Evolutionary conservation across 2,329 filamentous ascomycete genomes (phyloP).

Genomic region (Sporothrix luriei): DNA sequence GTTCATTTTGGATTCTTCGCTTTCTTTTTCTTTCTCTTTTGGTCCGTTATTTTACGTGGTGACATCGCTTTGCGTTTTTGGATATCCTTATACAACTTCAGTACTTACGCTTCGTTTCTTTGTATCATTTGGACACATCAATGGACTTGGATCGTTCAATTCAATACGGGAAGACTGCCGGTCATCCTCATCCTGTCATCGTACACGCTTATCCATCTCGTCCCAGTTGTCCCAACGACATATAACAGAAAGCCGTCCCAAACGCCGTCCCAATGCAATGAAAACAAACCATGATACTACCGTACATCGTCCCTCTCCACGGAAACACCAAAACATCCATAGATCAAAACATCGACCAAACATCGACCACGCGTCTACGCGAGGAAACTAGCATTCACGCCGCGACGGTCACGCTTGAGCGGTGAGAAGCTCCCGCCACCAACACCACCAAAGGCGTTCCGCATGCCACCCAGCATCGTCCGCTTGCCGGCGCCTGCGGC

Average conservation of each 20-base stretch:
- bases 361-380: slow-evolving; percentile 38
- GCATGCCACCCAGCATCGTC: slow-evolving; percentile 41
- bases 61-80: not conserved
- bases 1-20: not conserved
- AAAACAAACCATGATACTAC: slow-evolving; percentile 21
- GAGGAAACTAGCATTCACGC: slow-evolving; percentile 63
- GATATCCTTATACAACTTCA: slow-evolving; percentile 16
- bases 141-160: not conserved
- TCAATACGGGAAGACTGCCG: slow-evolving; percentile 24
- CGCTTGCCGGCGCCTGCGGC: slow-evolving; percentile 40
- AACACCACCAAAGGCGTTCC: slow-evolving; percentile 51
- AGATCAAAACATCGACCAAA: not conserved
- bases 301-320: not conserved
- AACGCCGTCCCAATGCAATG: slow-evolving; percentile 25
- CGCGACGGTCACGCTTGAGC: slow-evolving; percentile 69
- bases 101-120: not conserved
- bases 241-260: slow-evolving; percentile 5
- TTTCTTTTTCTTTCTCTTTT: not conserved
- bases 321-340: not conserved
- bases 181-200: slow-evolving; percentile 6
- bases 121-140: not conserved
- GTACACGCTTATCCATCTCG: slow-evolving; percentile 21
- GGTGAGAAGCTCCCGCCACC: slow-evolving; percentile 61
- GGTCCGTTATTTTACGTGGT: not conserved
- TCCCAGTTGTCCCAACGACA: not conserved